phyloP scores from a whole-genome alignment of 2,329 filamentous ascomycete genomes.

The Tolypocladium cylindrosporum region DNA sequence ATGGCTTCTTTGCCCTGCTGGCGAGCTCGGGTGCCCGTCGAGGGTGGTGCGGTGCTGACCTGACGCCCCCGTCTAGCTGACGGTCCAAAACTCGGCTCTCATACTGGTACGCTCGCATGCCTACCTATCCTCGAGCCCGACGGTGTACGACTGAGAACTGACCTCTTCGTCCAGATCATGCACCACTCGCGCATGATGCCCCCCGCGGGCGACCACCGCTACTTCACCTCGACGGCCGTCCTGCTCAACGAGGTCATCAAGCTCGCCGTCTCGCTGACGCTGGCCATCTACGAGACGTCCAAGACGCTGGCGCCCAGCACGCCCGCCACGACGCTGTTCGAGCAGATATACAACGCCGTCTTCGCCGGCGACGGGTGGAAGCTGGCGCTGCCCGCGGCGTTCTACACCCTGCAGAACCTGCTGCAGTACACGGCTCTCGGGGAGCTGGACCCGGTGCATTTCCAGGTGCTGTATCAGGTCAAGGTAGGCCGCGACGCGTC shows the following conservation, averaged over 20 bases:
- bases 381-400: conserved; percentile 72
- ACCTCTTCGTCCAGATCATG: conserved; percentile 52
- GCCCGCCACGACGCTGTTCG: conserved; percentile 69
- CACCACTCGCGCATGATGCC: conserved; percentile 95
- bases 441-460: conserved; percentile 85
- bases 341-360: conserved; percentile 68
- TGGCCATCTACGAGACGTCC: conserved; percentile 82
- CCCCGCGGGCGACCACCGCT: conserved; percentile 70
- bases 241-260: conserved; percentile 92
- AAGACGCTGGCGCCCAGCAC: conserved; percentile 67
- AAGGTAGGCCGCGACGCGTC: conserved; percentile 42
- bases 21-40: neutral
- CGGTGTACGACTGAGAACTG: neutral
- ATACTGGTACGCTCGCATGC: conserved; percentile 47
- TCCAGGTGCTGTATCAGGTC: conserved; percentile 87
- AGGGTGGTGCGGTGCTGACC: neutral
- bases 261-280: conserved; percentile 72
- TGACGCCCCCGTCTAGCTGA: conserved; percentile 45
- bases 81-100: conserved; percentile 63
- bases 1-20: conserved; percentile 4
- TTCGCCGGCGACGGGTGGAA: conserved; percentile 94
- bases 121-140: neutral
- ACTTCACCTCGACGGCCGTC: conserved; percentile 88
- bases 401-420: conserved; percentile 91
- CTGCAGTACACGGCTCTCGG: conserved; percentile 86